These are phyloP conservation scores for Bombardia bombarda DNA, from an alignment of 495 filamentous ascomycete species.

Conservation along the genomic window DNA sequence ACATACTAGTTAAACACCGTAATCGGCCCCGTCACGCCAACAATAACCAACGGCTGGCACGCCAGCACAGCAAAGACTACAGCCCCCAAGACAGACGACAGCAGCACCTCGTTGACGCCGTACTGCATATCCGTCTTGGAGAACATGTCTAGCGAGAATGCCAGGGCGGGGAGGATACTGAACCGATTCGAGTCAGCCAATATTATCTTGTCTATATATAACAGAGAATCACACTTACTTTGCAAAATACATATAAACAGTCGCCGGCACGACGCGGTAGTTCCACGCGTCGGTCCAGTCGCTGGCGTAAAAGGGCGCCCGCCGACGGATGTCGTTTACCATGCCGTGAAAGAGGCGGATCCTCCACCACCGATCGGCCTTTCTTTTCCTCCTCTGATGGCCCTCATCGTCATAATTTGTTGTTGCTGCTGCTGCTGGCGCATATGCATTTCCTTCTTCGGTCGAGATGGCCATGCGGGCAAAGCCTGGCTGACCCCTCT, in stretches of 20 bases:
- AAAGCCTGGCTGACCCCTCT: not conserved
- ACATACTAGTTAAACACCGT: constrained; percentile 73
- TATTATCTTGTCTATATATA: not conserved
- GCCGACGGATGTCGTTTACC: constrained; percentile 62
- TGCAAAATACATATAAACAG: constrained; percentile 86
- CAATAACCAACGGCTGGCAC: constrained; percentile 77
- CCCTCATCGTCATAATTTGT: too few species aligned
- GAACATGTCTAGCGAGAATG: constrained; percentile 81
- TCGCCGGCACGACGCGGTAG: constrained; percentile 73
- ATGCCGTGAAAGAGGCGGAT: constrained; percentile 59
- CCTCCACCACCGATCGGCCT: constrained; percentile 48
- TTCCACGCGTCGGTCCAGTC: constrained; percentile 83
- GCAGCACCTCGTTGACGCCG: constrained; percentile 77
- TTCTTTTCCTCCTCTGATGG: too few species aligned
- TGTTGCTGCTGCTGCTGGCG: too few species aligned
- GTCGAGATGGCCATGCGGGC: not conserved
- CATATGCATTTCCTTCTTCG: too few species aligned
- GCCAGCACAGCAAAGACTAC: constrained; percentile 69
- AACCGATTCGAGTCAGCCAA: not conserved
- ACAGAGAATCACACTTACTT: constrained; percentile 47
- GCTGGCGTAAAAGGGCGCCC: constrained; percentile 66
- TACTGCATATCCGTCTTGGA: constrained; percentile 71
- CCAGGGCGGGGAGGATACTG: constrained; percentile 73
- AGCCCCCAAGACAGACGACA: constrained; percentile 69
- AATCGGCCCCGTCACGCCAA: constrained; percentile 85